phyloP scores from a whole-genome alignment of 164 flowering plant genomes.

The Euptelea pleiosperma region DNA sequence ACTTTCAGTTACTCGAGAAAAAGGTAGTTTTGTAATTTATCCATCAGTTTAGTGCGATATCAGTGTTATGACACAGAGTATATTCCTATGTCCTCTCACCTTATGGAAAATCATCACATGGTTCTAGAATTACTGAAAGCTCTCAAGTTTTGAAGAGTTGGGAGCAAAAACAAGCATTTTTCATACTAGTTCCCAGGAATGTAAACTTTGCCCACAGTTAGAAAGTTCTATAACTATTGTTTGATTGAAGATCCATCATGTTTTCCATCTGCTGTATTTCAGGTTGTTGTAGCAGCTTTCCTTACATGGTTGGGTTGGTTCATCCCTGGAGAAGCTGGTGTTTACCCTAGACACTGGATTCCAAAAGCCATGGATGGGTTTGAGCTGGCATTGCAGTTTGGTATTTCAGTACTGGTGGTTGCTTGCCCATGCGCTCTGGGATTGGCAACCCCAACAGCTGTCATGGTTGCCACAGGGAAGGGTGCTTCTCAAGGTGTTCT shows the following conservation, averaged over 20 bases:
- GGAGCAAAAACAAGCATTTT: too few relatives aligned
- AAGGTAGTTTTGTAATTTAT: too few relatives aligned
- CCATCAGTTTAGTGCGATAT: too few relatives aligned
- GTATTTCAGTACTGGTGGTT: constrained; percentile 87
- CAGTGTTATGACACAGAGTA: too few relatives aligned
- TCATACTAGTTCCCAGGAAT: too few relatives aligned
- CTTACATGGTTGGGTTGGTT: constrained; percentile 90
- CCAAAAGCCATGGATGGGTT: constrained; percentile 81
- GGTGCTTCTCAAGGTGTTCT: constrained; percentile 96
- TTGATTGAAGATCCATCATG: not conserved
- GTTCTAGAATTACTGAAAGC: too few relatives aligned
- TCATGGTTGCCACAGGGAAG: constrained; percentile 94
- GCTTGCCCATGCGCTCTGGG: constrained; percentile 99
- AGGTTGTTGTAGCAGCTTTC: constrained; percentile 77
- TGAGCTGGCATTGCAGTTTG: constrained; percentile 92
- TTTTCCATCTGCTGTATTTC: constrained; percentile 14
- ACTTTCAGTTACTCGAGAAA: too few relatives aligned
- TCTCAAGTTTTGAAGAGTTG: too few relatives aligned
- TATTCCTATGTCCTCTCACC: too few relatives aligned
- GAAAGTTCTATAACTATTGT: not conserved
- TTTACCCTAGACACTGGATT: constrained; percentile 73
- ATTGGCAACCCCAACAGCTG: constrained; percentile 94
- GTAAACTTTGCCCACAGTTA: too few relatives aligned
- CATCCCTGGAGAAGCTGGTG: constrained; percentile 60
- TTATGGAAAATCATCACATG: too few relatives aligned